These are phyloP conservation scores for Potentilla sterilis DNA, from an alignment of 306 rosid species.

Conservation along the genomic window DNA sequence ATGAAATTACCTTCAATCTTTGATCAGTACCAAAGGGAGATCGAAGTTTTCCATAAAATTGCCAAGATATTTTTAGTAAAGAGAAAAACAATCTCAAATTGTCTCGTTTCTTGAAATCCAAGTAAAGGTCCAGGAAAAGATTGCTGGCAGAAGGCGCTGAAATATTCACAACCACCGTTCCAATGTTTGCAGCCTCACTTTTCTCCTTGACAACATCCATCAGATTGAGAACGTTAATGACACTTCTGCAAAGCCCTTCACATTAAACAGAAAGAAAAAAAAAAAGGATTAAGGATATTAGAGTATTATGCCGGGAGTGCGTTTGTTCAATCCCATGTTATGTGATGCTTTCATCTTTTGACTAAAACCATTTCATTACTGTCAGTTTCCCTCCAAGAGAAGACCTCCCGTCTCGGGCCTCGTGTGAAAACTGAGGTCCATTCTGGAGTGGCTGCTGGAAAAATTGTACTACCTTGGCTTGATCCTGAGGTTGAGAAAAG, in stretches of 20 bases:
- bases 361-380: constrained; percentile 39
- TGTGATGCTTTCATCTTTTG: too few species aligned
- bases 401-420: constrained; percentile 52
- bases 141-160: constrained; percentile 56
- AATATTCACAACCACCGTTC: constrained; percentile 47
- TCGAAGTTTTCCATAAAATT: constrained; percentile 71
- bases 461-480: constrained; percentile 27
- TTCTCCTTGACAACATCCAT: constrained; percentile 56
- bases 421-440: constrained; percentile 39
- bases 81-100: constrained; percentile 67
- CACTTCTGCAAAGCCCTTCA: constrained; percentile 48
- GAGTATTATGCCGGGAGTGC: background rate
- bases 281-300: background rate
- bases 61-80: constrained; percentile 69
- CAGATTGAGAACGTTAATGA: constrained; percentile 53
- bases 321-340: too few species aligned
- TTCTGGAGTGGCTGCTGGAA: constrained; percentile 47
- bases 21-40: constrained; percentile 70
- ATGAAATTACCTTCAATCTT: constrained; percentile 46
- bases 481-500: constrained; percentile 41
- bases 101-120: constrained; percentile 53
- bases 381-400: constrained; percentile 75
- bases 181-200: constrained; percentile 33
- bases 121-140: constrained; percentile 75
- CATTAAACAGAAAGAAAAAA: background rate